phyloP scores from a whole-genome alignment of 768 basidiomycete genomes.

The Tylopilus felleus region DNA sequence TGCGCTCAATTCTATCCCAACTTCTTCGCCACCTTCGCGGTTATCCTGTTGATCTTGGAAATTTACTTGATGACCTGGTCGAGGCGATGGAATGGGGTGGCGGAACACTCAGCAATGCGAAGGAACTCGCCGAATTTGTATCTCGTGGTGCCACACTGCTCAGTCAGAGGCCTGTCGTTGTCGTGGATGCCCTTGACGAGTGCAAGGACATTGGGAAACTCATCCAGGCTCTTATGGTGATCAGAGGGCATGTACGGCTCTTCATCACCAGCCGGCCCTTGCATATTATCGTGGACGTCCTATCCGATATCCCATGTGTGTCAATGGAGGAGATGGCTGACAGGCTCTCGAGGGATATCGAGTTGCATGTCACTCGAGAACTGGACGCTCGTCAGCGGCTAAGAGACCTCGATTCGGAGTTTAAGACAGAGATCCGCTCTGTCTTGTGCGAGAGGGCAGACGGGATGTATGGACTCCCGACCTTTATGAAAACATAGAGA shows the following conservation, averaged over 20 bases:
- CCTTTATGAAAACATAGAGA: not conserved
- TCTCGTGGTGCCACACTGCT: not conserved
- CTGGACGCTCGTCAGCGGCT: not conserved
- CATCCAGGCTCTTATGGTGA: not conserved
- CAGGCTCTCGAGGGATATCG: not conserved
- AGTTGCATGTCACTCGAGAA: not conserved
- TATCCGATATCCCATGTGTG: not conserved
- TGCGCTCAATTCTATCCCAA: slow-evolving; percentile 2
- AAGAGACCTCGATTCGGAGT: not conserved
- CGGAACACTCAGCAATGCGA: not conserved
- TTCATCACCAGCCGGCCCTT: not conserved
- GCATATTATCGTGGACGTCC: not conserved
- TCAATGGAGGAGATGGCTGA: not conserved
- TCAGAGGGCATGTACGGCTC: not conserved
- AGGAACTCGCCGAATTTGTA: not conserved
- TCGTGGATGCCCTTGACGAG: slow-evolving; percentile 9
- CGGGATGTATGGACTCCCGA: not conserved
- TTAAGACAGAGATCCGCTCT: not conserved
- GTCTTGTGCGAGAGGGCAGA: not conserved
- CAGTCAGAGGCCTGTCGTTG: not conserved
- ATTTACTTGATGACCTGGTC: not conserved
- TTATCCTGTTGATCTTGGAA: not conserved
- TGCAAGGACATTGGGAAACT: not conserved
- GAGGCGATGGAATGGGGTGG: slow-evolving; percentile 1
- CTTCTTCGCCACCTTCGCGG: not conserved